phyloP scores from a whole-genome alignment of 2,329 filamentous ascomycete genomes.

The Paramyrothecium roridum region DNA sequence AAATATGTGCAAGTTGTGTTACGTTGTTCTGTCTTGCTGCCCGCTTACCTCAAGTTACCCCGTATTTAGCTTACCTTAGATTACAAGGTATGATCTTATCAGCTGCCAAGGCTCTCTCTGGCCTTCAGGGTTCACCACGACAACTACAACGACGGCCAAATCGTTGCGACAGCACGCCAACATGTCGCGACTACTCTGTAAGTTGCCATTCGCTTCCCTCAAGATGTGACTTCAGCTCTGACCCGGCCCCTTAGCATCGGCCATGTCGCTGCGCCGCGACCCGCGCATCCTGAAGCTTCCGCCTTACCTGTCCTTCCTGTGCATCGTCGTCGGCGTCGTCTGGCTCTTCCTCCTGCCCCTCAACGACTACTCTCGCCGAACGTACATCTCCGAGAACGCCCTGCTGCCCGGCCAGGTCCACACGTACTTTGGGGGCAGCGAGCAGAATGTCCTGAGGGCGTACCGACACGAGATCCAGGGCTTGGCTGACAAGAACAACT shows the following conservation, averaged over 20 bases:
- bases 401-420: slow-evolving; percentile 94
- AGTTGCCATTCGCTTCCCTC: slow-evolving; percentile 16
- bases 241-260: slow-evolving; percentile 41
- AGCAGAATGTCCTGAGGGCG: slow-evolving; percentile 90
- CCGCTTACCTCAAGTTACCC: too few species aligned
- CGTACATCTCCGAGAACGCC: slow-evolving; percentile 97
- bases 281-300: slow-evolving; percentile 79
- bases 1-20: too few species aligned
- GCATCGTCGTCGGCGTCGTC: slow-evolving; percentile 77
- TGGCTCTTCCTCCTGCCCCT: slow-evolving; percentile 91
- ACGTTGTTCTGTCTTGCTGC: too few species aligned
- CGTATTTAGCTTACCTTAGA: too few species aligned
- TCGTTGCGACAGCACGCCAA: slow-evolving; percentile 8
- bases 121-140: slow-evolving; percentile 10
- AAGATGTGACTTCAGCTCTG: not conserved
- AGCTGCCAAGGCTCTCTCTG: not conserved
- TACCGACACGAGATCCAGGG: slow-evolving; percentile 80
- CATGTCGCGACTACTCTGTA: slow-evolving; percentile 56
- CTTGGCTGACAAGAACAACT: slow-evolving; percentile 51
- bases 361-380: slow-evolving; percentile 84
- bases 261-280: slow-evolving; percentile 72
- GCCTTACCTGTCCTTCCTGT: slow-evolving; percentile 82
- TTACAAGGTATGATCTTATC: not conserved
- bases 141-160: slow-evolving; percentile 7
- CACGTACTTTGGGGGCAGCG: slow-evolving; percentile 94